Evolutionary conservation across 768 basidiomycete species (phyloP).

Genomic region (Termitomyces sp.): DNA sequence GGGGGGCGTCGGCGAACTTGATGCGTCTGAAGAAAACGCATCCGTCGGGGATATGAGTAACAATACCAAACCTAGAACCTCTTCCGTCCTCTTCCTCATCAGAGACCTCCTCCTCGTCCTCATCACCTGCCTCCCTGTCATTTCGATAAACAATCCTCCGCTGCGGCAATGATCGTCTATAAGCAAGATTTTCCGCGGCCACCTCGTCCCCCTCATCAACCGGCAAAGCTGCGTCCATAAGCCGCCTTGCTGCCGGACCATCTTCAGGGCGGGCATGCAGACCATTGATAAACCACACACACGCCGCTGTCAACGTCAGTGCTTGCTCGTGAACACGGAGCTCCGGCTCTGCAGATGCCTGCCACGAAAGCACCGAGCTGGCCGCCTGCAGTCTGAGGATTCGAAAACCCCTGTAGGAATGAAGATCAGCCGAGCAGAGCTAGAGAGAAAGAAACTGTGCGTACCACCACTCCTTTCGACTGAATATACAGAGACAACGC

Average conservation of each 20-base stretch:
- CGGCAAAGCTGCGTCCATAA: conserved; percentile 13
- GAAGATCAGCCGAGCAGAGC: neutral
- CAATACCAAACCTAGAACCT: neutral
- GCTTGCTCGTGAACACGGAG: neutral
- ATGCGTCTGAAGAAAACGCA: conserved; percentile 9
- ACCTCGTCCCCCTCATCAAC: neutral
- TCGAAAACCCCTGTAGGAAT: conserved; percentile 3
- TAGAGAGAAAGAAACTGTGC: neutral
- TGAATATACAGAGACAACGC: conserved; percentile 2
- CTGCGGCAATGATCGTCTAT: neutral
- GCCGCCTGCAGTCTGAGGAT: neutral
- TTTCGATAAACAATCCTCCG: neutral
- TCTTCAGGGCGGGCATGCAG: conserved; percentile 16
- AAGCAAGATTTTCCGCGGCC: neutral
- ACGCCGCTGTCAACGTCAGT: conserved; percentile 9
- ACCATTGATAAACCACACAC: conserved; percentile 13
- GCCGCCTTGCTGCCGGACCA: conserved; percentile 5
- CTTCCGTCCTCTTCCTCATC: conserved; percentile 8
- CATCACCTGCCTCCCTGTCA: neutral
- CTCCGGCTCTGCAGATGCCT: neutral
- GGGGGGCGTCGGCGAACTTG: neutral
- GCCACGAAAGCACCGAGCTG: neutral
- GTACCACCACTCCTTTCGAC: conserved; percentile 8
- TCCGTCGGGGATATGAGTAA: conserved; percentile 9
- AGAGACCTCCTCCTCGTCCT: neutral